A percentile compares a stretch with the other conserved stretches of the same genome.
Evolutionary conservation across 768 basidiomycete species (phyloP).

Genomic region (Kwoniella dejecticola): DNA sequence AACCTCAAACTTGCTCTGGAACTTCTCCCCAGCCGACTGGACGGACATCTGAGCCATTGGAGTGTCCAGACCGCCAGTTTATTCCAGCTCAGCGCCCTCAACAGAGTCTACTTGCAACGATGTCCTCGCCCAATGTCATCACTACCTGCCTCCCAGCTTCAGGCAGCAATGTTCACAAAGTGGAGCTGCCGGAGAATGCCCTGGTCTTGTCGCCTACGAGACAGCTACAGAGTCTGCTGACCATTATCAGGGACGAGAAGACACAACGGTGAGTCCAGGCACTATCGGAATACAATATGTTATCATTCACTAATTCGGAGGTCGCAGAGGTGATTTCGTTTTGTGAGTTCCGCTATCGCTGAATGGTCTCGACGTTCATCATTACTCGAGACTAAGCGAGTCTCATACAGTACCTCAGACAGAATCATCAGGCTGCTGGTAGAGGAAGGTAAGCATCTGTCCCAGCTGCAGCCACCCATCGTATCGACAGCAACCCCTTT

Average conservation of each 20-base stretch:
- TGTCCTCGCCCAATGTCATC: slow-evolving; percentile 30
- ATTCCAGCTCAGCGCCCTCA: too few species aligned
- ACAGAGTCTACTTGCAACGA: too few species aligned
- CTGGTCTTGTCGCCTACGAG: slow-evolving; percentile 84
- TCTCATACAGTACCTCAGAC: slow-evolving; percentile 55
- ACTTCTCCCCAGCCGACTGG: too few species aligned
- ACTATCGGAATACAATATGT: neutral
- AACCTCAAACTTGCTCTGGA: too few species aligned
- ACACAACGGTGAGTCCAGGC: slow-evolving; percentile 63
- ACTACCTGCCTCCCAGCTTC: slow-evolving; percentile 45
- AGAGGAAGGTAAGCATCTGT: slow-evolving; percentile 57
- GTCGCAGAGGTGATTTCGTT: slow-evolving; percentile 76
- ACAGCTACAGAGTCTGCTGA: slow-evolving; percentile 92
- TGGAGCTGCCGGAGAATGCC: slow-evolving; percentile 72
- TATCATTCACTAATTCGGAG: neutral
- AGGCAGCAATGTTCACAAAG: slow-evolving; percentile 45
- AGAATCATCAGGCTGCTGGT: slow-evolving; percentile 73
- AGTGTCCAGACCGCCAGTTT: too few species aligned
- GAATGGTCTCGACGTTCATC: neutral
- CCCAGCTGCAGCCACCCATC: neutral
- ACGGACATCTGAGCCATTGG: too few species aligned
- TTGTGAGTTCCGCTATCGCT: slow-evolving; percentile 59
- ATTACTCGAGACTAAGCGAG: too few species aligned
- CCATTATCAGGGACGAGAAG: slow-evolving; percentile 85
- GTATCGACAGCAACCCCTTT: neutral